A percentile compares a stretch with the other conserved stretches of the same genome.
Evolutionary conservation across 83 land plant genomes (phyloP).

Genomic region (Picea engelmannii): DNA sequence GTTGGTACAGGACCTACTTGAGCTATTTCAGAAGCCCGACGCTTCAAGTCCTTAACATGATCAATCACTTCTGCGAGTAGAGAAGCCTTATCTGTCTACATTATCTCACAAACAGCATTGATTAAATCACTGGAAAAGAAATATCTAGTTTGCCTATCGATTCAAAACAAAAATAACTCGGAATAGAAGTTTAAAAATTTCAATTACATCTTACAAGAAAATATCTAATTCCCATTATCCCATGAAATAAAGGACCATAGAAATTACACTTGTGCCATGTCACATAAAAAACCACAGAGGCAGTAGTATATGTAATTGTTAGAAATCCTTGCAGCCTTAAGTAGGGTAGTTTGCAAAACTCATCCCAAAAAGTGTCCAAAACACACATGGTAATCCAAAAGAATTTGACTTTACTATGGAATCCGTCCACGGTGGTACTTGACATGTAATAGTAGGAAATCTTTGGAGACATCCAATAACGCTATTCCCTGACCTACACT

Average conservation of each 20-base stretch:
- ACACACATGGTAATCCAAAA: neutral
- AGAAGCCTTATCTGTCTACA: slow-evolving; percentile 79
- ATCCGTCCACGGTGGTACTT: neutral
- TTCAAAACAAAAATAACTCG: neutral
- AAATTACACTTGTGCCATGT: neutral
- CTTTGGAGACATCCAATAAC: neutral
- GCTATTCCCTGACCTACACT: neutral
- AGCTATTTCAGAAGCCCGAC: slow-evolving; percentile 44
- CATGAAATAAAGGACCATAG: neutral
- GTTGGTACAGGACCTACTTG: slow-evolving; percentile 52
- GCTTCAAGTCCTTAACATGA: slow-evolving; percentile 61
- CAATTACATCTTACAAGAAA: neutral
- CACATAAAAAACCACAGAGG: neutral
- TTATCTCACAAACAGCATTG: neutral
- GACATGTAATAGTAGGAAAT: neutral
- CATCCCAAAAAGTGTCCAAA: neutral
- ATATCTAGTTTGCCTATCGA: neutral
- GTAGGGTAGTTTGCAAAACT: neutral
- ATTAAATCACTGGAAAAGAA: neutral
- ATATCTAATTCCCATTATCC: neutral
- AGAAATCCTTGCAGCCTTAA: neutral
- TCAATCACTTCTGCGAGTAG: slow-evolving; percentile 75
- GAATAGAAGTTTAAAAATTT: neutral
- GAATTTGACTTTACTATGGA: neutral
- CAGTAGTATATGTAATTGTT: neutral